phyloP scores from a whole-genome alignment of 768 basidiomycete species.

The Neoboletus magnificus region DNA sequence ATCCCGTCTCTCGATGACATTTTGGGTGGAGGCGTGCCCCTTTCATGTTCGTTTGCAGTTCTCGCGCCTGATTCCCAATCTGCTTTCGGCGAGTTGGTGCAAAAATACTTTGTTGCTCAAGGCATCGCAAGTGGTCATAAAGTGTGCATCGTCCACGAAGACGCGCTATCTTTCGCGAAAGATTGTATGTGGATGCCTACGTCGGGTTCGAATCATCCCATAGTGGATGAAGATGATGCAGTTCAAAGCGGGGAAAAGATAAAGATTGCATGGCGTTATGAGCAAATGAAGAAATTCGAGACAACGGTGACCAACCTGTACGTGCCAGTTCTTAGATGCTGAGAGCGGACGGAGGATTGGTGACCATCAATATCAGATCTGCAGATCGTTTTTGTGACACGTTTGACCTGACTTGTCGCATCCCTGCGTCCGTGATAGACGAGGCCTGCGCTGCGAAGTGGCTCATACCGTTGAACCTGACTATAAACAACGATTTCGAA shows the following conservation, averaged over 20 bases:
- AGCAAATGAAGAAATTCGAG: conserved; percentile 87
- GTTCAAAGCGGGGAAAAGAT: conserved; percentile 55
- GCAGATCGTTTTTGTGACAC: conserved; percentile 60
- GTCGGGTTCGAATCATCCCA: conserved; percentile 8
- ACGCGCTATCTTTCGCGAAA: conserved; percentile 54
- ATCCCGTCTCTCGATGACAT: conserved; percentile 94
- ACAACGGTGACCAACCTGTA: conserved; percentile 68
- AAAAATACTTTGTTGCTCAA: conserved; percentile 88
- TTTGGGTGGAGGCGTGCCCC: conserved; percentile 86
- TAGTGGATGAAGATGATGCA: conserved; percentile 32
- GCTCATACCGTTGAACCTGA: conserved; percentile 33
- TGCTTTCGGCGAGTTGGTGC: conserved; percentile 78
- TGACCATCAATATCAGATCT: conserved; percentile 36
- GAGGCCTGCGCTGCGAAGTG: conserved; percentile 39
- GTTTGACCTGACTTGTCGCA: conserved; percentile 68
- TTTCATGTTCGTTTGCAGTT: conserved; percentile 69
- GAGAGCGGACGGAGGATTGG: conserved; percentile 1
- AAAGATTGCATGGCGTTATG: conserved; percentile 98
- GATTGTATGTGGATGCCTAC: conserved; percentile 80
- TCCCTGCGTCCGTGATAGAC: conserved; percentile 52
- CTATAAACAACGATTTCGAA: conserved; percentile 16
- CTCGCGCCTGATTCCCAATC: conserved; percentile 86
- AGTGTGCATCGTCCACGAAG: conserved; percentile 62
- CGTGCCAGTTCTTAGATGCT: conserved; percentile 34
- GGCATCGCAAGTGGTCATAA: conserved; percentile 73